Base-by-base conservation (phyloP, 495 filamentous ascomycete species). In the Penicillium bialowiezense region DNA sequence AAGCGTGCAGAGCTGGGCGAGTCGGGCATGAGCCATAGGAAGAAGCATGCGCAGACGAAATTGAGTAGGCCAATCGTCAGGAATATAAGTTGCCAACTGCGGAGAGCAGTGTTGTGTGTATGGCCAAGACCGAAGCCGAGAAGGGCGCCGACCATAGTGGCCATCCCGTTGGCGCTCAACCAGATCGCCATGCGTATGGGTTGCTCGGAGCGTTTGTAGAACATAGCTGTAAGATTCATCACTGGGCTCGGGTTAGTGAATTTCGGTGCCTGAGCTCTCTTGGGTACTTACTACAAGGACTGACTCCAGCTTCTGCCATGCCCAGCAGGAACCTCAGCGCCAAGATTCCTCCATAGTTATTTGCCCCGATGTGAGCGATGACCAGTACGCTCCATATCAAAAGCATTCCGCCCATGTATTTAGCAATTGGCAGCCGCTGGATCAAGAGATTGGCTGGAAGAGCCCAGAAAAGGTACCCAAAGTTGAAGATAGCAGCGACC, bases 121-220 rank as follows among this genome's bases (percentile, higher is more conserved):
- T 80, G 72, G 10, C 73, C 75, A 31, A 83, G 75, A 14, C 76
- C 75, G 38, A 79, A 84, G 5, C 77, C 67, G 23, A 82, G 60
- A 5, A 82, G 65, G 12, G 77, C 76, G 20, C 78, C 77, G 7
- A 78, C 63, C 48, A 82, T 72, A 9, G 74, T 70, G 32, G 80
- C 75, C 40, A 73, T 75, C 10, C 80, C 81, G 52, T 84, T 84
- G 65, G 78, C 80, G 67, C 79, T 82, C 23, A 73, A 72, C 82
- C 85, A 88, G 60, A 84, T 77, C 0, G 79, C 77, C 33, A 85
- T 82, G 3, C 79, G 75, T 0, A 76, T 61, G 0, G 82, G 76
- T 60, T 87, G 85, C 50, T 88, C 84, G 35, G 79, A 73, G 17
- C 84, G 82, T 36, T 74, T 80, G 60, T 85, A 88, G 77, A 85